A percentile compares a stretch with the other conserved stretches of the same genome.
Conservation (phyloP, 2,329 filamentous ascomycete genomes). For the Coniochaeta ligniaria region DNA sequence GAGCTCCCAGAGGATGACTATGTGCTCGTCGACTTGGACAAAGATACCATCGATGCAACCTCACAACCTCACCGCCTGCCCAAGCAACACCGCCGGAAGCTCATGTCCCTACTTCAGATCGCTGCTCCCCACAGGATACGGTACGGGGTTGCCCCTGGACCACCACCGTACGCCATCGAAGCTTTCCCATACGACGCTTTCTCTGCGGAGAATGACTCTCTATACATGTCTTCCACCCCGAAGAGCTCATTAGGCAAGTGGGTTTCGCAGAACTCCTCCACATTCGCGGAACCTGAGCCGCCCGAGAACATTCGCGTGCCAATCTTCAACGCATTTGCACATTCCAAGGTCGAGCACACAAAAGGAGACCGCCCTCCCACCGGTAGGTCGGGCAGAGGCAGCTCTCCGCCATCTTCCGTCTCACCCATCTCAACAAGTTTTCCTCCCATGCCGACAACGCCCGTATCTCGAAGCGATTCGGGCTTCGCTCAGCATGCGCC, state of each 20-base stretch:
- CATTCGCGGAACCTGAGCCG: slow-evolving; percentile 66
- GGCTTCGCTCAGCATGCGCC: slow-evolving; percentile 68
- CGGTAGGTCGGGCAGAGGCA: slow-evolving; percentile 55
- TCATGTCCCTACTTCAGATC: slow-evolving; percentile 78
- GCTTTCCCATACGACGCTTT: slow-evolving; percentile 88
- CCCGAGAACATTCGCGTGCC: slow-evolving; percentile 47
- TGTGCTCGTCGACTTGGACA: slow-evolving; percentile 88
- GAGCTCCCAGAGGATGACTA: slow-evolving; percentile 92
- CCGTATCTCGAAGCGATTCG: slow-evolving; percentile 84
- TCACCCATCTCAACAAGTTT: slow-evolving; percentile 77
- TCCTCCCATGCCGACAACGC: slow-evolving; percentile 66
- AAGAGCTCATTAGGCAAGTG: slow-evolving; percentile 74
- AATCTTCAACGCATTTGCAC: slow-evolving; percentile 86
- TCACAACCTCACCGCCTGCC: slow-evolving; percentile 71
- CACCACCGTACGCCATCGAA: slow-evolving; percentile 88
- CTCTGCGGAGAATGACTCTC: slow-evolving; percentile 73
- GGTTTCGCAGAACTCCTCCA: slow-evolving; percentile 81
- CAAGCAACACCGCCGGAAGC: slow-evolving; percentile 81
- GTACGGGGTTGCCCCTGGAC: slow-evolving; percentile 79
- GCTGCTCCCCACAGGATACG: slow-evolving; percentile 85
- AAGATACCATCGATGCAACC: slow-evolving; percentile 82
- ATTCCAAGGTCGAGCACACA: slow-evolving; percentile 60
- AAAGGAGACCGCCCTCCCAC: slow-evolving; percentile 70
- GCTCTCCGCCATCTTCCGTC: slow-evolving; percentile 52
- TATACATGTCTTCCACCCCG: slow-evolving; percentile 67